Evolutionary conservation across 2,329 filamentous ascomycete species (phyloP).

Genomic region (Hyphodiscus sp.): DNA sequence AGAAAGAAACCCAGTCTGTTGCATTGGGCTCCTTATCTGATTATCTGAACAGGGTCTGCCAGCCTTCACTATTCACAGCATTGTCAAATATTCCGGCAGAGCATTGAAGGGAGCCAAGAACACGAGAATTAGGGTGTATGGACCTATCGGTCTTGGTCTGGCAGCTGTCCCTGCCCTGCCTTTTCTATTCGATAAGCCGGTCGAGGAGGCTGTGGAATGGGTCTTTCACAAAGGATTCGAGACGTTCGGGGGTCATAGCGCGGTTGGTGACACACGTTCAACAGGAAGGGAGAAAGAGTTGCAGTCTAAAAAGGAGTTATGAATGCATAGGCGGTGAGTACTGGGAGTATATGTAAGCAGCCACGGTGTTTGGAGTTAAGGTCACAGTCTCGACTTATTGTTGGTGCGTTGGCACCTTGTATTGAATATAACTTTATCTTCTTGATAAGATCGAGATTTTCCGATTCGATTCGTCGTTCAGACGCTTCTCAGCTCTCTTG

Average conservation of each 20-base stretch:
- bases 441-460: neutral
- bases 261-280: constrained; percentile 47
- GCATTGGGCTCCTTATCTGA: neutral
- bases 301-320: constrained; percentile 20
- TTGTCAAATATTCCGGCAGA: constrained; percentile 80
- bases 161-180: constrained; percentile 78
- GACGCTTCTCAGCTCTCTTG: neutral
- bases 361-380: constrained; percentile 3
- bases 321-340: neutral
- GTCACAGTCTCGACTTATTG: neutral
- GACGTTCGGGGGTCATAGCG: constrained; percentile 56
- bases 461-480: neutral
- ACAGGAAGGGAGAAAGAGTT: constrained; percentile 47
- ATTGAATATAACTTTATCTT: neutral
- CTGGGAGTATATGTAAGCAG: constrained; percentile 1
- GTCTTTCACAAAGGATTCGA: constrained; percentile 78
- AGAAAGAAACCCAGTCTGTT: neutral
- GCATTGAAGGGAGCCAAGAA: constrained; percentile 84
- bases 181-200: constrained; percentile 80
- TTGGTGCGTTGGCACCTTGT: neutral
- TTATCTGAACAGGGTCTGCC: constrained; percentile 9
- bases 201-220: constrained; percentile 89
- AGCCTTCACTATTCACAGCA: constrained; percentile 41
- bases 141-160: constrained; percentile 78
- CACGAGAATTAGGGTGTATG: constrained; percentile 70